Percentiles rank a stretch among this genome's conserved stretches.
These are phyloP conservation scores for Globisporangium lucens DNA, from an alignment of 352 stramenopile genomes.

Conservation along the genomic window DNA sequence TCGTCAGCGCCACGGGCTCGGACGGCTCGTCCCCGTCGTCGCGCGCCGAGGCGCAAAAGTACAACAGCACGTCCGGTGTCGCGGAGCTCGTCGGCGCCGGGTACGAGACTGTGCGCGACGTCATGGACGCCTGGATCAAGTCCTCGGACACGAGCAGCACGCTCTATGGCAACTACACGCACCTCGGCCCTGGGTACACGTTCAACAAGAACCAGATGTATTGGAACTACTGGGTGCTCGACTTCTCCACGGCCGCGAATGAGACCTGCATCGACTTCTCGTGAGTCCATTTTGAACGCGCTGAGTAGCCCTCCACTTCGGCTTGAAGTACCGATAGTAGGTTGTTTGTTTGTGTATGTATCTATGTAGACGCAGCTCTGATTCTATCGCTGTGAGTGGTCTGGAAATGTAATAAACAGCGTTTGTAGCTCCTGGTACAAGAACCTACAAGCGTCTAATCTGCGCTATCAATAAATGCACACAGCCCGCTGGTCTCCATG, in stretches of 20 bases:
- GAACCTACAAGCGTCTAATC: neutral
- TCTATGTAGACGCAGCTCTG: constrained; percentile 4
- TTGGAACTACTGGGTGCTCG: constrained; percentile 31
- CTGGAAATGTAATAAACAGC: constrained; percentile 3
- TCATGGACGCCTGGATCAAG: constrained; percentile 32
- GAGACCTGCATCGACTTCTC: constrained; percentile 15
- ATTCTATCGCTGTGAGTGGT: constrained; percentile 4
- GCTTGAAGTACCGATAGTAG: neutral
- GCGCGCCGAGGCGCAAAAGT: constrained; percentile 24
- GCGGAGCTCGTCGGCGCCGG: constrained; percentile 27
- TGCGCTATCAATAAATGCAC: too few species aligned
- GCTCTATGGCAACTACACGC: constrained; percentile 27
- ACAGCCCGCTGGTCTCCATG: neutral
- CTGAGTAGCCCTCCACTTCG: neutral
- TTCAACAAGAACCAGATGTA: constrained; percentile 29
- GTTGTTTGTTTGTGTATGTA: constrained; percentile 4
- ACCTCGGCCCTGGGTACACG: constrained; percentile 30
- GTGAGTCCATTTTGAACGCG: neutral
- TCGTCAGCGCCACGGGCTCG: constrained; percentile 24
- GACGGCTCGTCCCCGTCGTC: constrained; percentile 24
- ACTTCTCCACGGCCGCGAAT: constrained; percentile 22
- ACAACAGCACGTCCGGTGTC: constrained; percentile 31
- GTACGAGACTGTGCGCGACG: constrained; percentile 23
- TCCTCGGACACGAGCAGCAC: constrained; percentile 15
- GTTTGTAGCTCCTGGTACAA: neutral